phyloP scores from a whole-genome alignment of 192 early-diverging fungal genomes.

The Rhizophagus clarus region DNA sequence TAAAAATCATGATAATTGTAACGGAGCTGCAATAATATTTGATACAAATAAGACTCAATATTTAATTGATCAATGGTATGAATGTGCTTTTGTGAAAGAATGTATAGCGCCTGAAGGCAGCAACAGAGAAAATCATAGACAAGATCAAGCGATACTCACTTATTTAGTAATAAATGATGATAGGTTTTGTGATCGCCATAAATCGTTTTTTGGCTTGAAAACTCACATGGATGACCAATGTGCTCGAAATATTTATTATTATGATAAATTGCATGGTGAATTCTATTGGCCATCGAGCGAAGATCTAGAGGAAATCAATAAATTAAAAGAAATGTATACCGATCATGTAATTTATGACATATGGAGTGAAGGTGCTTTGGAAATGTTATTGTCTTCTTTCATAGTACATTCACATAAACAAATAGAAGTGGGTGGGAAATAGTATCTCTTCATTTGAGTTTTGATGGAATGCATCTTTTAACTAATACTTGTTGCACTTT shows the following conservation, averaged over 20 bases:
- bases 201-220: conserved; percentile 30
- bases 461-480: conserved; percentile 3
- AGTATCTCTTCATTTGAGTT: neutral
- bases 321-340: neutral
- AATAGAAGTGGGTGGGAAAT: neutral
- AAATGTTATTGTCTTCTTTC: neutral
- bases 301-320: neutral
- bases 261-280: conserved; percentile 1
- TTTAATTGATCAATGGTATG: conserved; percentile 47
- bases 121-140: conserved; percentile 50
- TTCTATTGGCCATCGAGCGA: neutral
- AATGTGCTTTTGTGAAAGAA: conserved; percentile 44
- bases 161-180: conserved; percentile 46
- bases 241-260: conserved; percentile 31
- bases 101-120: conserved; percentile 58
- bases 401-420: neutral
- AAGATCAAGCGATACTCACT: conserved; percentile 48
- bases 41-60: conserved; percentile 43
- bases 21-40: conserved; percentile 49
- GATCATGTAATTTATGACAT: neutral
- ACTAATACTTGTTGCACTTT: neutral
- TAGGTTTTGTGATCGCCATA: conserved; percentile 33
- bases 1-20: conserved; percentile 42
- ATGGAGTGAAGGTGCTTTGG: neutral
- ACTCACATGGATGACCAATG: conserved; percentile 38